Evolutionary conservation across 768 basidiomycete genomes (phyloP).

Genomic region (Strobilomyces echinocephalus): DNA sequence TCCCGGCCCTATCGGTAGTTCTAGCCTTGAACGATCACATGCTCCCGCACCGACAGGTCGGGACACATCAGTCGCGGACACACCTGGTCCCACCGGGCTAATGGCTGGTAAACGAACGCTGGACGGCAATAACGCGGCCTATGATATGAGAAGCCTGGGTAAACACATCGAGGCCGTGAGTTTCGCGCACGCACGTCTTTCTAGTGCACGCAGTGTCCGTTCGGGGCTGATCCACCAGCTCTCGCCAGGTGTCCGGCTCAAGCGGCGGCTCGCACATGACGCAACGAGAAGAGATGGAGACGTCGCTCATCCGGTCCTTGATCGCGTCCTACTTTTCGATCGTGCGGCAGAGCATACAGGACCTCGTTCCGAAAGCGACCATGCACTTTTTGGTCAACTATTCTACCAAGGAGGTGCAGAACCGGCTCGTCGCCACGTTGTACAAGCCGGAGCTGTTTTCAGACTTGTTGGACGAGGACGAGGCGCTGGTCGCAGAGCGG

Average conservation of each 20-base stretch:
- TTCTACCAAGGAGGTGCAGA: conserved; percentile 95
- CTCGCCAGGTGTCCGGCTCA: conserved; percentile 48
- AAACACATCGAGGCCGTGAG: conserved; percentile 96
- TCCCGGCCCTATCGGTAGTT: conserved; percentile 62
- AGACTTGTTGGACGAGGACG: conserved; percentile 92
- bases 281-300: conserved; percentile 93
- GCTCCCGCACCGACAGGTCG: conserved; percentile 51
- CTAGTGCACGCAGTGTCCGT: conserved; percentile 5
- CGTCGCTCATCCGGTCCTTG: conserved; percentile 86
- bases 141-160: conserved; percentile 97
- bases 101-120: conserved; percentile 62
- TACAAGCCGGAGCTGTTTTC: conserved; percentile 94
- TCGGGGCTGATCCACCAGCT: conserved; percentile 7
- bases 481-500: conserved; percentile 89
- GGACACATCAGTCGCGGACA: conserved; percentile 57
- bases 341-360: conserved; percentile 94
- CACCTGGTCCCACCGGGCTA: conserved; percentile 50
- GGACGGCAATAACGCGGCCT: conserved; percentile 80
- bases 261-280: conserved; percentile 62
- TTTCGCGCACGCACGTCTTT: conserved; percentile 15
- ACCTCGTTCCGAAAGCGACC: conserved; percentile 94
- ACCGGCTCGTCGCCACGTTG: conserved; percentile 86
- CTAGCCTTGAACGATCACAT: conserved; percentile 42
- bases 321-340: conserved; percentile 96
- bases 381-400: conserved; percentile 98